Percentiles rank a stretch among this genome's conserved stretches.
Evolutionary conservation across 1,139 yeast species (phyloP).

Genomic region (Yarrowia galli): DNA sequence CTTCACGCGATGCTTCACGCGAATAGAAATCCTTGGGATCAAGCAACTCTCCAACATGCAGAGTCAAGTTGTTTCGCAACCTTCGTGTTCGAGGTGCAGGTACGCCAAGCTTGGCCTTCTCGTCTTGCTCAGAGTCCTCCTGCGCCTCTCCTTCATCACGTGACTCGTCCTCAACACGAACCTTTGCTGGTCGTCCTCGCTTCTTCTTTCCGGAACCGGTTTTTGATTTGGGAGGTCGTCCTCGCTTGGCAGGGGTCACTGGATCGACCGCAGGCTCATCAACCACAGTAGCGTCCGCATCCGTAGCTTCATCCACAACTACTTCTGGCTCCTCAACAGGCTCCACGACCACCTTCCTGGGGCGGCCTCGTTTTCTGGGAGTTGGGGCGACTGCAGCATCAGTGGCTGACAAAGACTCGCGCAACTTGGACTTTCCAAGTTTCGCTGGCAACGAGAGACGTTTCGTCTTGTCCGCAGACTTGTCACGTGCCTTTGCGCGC

Average conservation of each 20-base stretch:
- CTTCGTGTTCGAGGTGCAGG: too few species aligned
- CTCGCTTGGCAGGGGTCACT: not conserved
- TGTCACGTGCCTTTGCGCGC: not conserved
- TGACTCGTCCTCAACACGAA: not conserved
- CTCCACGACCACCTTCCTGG: not conserved
- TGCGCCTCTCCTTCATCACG: not conserved
- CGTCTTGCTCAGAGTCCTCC: too few species aligned
- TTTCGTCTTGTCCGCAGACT: not conserved
- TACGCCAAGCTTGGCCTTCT: too few species aligned
- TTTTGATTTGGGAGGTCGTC: slow-evolving; percentile 5
- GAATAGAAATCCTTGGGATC: too few species aligned
- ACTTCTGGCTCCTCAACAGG: not conserved
- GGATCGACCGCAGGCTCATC: not conserved
- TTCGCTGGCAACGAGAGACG: not conserved
- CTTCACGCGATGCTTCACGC: too few species aligned
- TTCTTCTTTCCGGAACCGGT: not conserved
- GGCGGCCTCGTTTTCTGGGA: slow-evolving; percentile 3
- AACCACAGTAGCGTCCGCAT: not conserved
- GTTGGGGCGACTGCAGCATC: not conserved
- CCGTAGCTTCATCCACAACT: not conserved
- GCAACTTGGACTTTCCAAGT: slow-evolving; percentile 1
- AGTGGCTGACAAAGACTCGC: not conserved
- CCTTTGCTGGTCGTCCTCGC: slow-evolving; percentile 3
- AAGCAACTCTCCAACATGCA: too few species aligned
- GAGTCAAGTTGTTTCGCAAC: too few species aligned